Conservation (phyloP, 768 basidiomycete genomes). For the Candolleomyces efflorescens region DNA sequence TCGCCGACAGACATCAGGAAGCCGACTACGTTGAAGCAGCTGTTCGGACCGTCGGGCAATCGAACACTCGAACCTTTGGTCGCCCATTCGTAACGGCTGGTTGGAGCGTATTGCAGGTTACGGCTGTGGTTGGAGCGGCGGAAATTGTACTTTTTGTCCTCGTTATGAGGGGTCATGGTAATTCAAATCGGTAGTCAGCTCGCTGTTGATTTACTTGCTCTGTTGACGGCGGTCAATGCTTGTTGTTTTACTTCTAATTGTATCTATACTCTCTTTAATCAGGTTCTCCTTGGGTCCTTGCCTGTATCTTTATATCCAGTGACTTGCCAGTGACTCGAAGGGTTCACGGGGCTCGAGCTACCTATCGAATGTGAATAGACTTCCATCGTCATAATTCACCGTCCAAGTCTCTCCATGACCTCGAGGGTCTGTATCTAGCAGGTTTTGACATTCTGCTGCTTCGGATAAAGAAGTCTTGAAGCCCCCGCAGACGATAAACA, state of each 20-base stretch:
- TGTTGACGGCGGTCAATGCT: too few relatives aligned
- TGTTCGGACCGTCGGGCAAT: slow-evolving; percentile 56
- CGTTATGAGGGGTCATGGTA: slow-evolving; percentile 33
- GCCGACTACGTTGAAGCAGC: slow-evolving; percentile 28
- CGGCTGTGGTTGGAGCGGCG: slow-evolving; percentile 54
- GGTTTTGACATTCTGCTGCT: slow-evolving; percentile 40
- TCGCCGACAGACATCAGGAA: slow-evolving; percentile 56
- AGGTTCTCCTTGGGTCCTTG: not conserved
- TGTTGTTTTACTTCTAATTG: not conserved
- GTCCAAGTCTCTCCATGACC: slow-evolving; percentile 25
- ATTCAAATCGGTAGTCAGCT: not conserved
- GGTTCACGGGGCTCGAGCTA: not conserved
- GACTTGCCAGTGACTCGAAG: not conserved
- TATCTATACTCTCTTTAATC: not conserved
- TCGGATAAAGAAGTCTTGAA: slow-evolving; percentile 62
- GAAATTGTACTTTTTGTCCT: slow-evolving; percentile 66
- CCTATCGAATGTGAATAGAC: slow-evolving; percentile 21
- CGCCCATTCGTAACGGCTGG: slow-evolving; percentile 79
- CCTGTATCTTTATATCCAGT: not conserved
- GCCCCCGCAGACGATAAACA: slow-evolving; percentile 70
- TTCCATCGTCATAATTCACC: slow-evolving; percentile 38
- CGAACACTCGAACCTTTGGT: slow-evolving; percentile 61
- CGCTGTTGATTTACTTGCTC: too few relatives aligned
- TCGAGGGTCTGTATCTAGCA: slow-evolving; percentile 31
- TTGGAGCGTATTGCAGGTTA: slow-evolving; percentile 62